phyloP scores from a whole-genome alignment of 169 alveolate species.

The Plasmodium gaboni region DNA sequence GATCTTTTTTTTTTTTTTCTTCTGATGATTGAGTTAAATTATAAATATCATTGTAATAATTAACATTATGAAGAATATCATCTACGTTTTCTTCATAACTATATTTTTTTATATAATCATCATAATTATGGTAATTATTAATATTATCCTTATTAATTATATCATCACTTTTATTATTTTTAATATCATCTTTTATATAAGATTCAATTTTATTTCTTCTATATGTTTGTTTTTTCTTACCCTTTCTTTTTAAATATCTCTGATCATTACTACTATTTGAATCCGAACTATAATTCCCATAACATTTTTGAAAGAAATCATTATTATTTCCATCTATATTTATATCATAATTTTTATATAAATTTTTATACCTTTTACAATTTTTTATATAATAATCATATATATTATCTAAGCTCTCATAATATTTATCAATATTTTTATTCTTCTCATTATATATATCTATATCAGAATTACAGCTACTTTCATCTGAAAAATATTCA shows the following conservation, averaged over 20 bases:
- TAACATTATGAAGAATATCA: conserved; percentile 39
- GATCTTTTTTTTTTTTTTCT: neutral
- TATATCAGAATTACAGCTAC: conserved; percentile 12
- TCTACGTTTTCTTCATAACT: conserved; percentile 23
- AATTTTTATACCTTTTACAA: conserved; percentile 30
- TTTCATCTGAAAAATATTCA: neutral
- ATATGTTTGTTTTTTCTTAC: neutral
- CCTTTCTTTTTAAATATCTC: conserved; percentile 38
- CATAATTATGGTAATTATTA: too few species aligned
- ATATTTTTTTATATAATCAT: too few species aligned
- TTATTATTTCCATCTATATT: conserved; percentile 10
- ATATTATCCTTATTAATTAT: conserved; percentile 4
- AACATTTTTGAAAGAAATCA: conserved; percentile 15
- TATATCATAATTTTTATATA: conserved; percentile 54
- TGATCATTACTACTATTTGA: conserved; percentile 52
- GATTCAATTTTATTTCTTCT: neutral
- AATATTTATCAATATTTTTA: conserved; percentile 35
- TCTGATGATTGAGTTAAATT: conserved; percentile 4
- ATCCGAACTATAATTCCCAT: conserved; percentile 62
- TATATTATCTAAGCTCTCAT: conserved; percentile 45
- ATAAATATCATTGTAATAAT: conserved; percentile 64
- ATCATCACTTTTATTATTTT: neutral
- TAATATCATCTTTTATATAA: neutral
- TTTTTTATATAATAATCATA: conserved; percentile 54
- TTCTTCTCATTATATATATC: conserved; percentile 72